Conservation (phyloP, 1,284 basidiomycete species). For the Agroathelia rolfsii region DNA sequence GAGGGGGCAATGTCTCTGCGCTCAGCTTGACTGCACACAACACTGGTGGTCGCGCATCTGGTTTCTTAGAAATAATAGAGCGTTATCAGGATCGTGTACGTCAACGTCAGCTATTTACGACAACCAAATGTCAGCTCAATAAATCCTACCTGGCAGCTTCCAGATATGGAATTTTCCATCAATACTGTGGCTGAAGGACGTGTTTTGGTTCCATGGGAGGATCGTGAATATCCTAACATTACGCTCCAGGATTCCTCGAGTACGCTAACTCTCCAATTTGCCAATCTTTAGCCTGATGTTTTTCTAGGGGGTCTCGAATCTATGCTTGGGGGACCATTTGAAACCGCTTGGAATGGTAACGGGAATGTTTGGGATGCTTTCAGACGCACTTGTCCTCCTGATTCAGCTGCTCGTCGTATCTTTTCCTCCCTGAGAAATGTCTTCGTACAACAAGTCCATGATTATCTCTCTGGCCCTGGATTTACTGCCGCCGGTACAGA, state of each 20-base stretch:
- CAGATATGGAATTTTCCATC: slow-evolving; percentile 86
- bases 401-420: slow-evolving; percentile 69
- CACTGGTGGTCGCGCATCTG: slow-evolving; percentile 66
- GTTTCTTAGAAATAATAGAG: slow-evolving; percentile 66
- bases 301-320: slow-evolving; percentile 42
- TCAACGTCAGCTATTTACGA: slow-evolving; percentile 12
- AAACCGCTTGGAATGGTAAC: slow-evolving; percentile 74
- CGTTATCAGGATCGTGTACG: slow-evolving; percentile 60
- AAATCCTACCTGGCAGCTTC: slow-evolving; percentile 46
- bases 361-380: slow-evolving; percentile 90
- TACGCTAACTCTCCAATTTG: slow-evolving; percentile 18
- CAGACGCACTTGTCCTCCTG: slow-evolving; percentile 80
- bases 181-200: slow-evolving; percentile 89
- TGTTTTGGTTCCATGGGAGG: slow-evolving; percentile 83
- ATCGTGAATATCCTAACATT: slow-evolving; percentile 57
- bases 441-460: slow-evolving; percentile 23
- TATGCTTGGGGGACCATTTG: slow-evolving; percentile 62
- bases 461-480: slow-evolving; percentile 14
- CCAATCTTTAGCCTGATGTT: slow-evolving; percentile 9
- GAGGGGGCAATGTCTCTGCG: slow-evolving; percentile 51
- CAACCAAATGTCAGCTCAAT: no score
- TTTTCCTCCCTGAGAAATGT: slow-evolving; percentile 59
- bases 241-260: slow-evolving; percentile 47
- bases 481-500: slow-evolving; percentile 33
- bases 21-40: slow-evolving; percentile 53